Conservation (phyloP, 2,329 filamentous ascomycete genomes). For the Nigrograna mackinnonii region DNA sequence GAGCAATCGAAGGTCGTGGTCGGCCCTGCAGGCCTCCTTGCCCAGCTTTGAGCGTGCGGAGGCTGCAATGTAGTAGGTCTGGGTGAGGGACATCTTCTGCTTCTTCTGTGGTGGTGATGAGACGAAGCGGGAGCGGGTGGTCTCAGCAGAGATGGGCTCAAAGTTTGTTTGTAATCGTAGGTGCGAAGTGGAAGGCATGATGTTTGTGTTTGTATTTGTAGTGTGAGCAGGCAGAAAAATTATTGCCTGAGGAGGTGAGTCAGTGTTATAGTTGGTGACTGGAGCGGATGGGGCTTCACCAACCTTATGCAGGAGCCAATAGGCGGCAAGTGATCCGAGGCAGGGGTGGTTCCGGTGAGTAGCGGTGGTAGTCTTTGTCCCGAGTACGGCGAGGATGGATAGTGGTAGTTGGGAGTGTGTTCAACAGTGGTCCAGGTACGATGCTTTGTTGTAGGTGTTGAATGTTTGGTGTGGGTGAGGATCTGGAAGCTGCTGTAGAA, state of each 20-base stretch:
- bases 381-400: neutral
- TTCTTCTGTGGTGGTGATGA: constrained; percentile 54
- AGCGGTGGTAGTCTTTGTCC: constrained; percentile 4
- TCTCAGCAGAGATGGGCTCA: constrained; percentile 50
- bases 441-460: constrained; percentile 3
- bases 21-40: constrained; percentile 82
- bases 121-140: constrained; percentile 47
- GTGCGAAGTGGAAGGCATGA: constrained; percentile 52
- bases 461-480: constrained; percentile 6
- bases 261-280: constrained; percentile 48
- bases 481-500: constrained; percentile 11
- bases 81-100: constrained; percentile 95
- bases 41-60: constrained; percentile 96
- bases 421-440: no score
- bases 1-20: constrained; percentile 92
- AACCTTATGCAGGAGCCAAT: constrained; percentile 37
- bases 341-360: constrained; percentile 11
- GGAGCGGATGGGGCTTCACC: constrained; percentile 30
- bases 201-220: constrained; percentile 20
- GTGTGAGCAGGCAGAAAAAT: constrained; percentile 29
- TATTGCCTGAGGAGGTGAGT: constrained; percentile 50
- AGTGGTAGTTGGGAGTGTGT: constrained; percentile 12
- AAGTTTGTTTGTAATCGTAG: constrained; percentile 52
- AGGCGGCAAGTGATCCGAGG: constrained; percentile 37
- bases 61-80: constrained; percentile 98